These are phyloP conservation scores for Ochetophila trinervis DNA, from an alignment of 306 rosid genomes.

Conservation along the genomic window DNA sequence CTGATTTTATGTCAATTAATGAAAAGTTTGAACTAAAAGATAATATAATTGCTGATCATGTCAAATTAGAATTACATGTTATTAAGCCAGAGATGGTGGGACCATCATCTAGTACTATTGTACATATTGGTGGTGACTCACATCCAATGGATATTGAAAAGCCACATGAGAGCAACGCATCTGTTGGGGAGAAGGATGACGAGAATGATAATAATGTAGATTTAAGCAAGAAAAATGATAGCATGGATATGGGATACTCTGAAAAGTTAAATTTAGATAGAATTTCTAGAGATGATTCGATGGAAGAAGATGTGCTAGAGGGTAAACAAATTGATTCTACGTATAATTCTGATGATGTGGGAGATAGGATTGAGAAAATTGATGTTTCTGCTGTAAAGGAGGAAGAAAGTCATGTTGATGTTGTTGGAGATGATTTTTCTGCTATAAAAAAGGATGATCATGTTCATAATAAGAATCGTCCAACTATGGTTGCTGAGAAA, in stretches of 20 bases:
- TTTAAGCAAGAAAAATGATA: conserved; percentile 42
- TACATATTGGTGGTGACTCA: conserved; percentile 68
- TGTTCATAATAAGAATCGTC: conserved; percentile 46
- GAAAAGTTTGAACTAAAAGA: conserved; percentile 98
- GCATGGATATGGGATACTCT: conserved; percentile 67
- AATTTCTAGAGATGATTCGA: conserved; percentile 98
- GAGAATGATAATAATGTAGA: conserved; percentile 42
- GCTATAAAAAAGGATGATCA: conserved; percentile 41
- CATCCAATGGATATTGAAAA: conserved; percentile 70
- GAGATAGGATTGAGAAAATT: too few species aligned
- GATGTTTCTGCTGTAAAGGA: conserved; percentile 36
- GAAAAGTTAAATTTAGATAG: conserved; percentile 92
- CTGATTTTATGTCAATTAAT: conserved; percentile 98
- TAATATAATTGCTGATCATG: conserved; percentile 96
- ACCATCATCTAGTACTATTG: conserved; percentile 78
- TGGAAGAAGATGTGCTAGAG: conserved; percentile 92
- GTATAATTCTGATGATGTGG: conserved; percentile 54
- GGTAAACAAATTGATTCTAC: conserved; percentile 72
- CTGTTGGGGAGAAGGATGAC: conserved; percentile 42
- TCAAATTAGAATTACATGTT: conserved; percentile 93
- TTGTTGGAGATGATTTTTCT: conserved; percentile 49
- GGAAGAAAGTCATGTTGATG: conserved; percentile 40
- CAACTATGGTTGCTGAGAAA: conserved; percentile 55
- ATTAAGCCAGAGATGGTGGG: conserved; percentile 95
- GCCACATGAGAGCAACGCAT: conserved; percentile 43